These are phyloP conservation scores for Diplogelasinospora grovesii DNA, from an alignment of 495 filamentous ascomycete genomes.

Conservation along the genomic window DNA sequence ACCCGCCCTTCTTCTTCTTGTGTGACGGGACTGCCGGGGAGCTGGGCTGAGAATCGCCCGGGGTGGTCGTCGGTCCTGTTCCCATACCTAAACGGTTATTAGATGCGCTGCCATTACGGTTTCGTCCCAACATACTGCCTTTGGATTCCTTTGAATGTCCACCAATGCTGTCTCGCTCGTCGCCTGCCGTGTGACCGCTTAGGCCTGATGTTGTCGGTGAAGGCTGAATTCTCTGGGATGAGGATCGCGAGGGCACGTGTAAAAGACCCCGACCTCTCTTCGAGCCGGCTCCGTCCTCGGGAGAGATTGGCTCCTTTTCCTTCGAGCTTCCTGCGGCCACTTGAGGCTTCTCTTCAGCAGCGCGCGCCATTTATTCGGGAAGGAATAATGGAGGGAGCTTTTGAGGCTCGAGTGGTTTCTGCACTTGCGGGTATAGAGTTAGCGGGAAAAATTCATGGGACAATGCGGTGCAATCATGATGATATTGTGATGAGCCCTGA, in stretches of 20 bases:
- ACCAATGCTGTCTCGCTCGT: conserved; percentile 55
- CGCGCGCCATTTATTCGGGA: conserved; percentile 41
- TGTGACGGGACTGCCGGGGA: conserved; percentile 38
- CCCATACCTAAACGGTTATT: conserved; percentile 40
- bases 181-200: conserved; percentile 57
- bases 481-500: too few species aligned
- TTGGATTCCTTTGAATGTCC: conserved; percentile 56
- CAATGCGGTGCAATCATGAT: too few species aligned
- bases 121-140: conserved; percentile 60
- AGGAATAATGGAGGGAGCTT: too few species aligned
- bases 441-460: too few species aligned
- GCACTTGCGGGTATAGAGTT: too few species aligned
- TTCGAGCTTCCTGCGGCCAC: conserved; percentile 36
- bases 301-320: conserved; percentile 38
- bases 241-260: conserved; percentile 60
- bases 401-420: too few species aligned
- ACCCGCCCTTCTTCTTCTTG: conserved; percentile 55
- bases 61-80: conserved; percentile 41
- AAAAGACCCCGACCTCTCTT: conserved; percentile 55
- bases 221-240: conserved; percentile 59
- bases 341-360: conserved; percentile 26
- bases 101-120: conserved; percentile 62
- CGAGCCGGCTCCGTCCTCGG: conserved; percentile 35
- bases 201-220: conserved; percentile 55
- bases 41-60: conserved; percentile 38